Evolutionary conservation across 768 basidiomycete genomes (phyloP).

Genomic region (Brasilioporus rufonigricans): DNA sequence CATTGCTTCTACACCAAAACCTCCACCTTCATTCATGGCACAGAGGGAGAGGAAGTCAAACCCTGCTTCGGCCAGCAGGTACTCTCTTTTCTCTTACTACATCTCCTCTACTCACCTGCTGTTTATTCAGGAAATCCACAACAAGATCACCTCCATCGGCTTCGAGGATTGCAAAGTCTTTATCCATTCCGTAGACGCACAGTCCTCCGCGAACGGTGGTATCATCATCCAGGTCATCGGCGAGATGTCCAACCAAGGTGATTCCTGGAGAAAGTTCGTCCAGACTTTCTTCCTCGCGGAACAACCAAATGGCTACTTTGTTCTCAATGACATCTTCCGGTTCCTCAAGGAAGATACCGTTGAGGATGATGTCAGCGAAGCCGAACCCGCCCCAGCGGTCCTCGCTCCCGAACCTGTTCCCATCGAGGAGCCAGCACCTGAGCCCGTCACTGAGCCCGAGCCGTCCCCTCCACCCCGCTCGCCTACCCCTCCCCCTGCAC

Average conservation of each 20-base stretch:
- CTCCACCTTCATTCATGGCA: constrained; percentile 95
- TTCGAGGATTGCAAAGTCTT: constrained; percentile 98
- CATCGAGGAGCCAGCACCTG: constrained; percentile 33
- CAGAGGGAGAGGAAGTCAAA: constrained; percentile 91
- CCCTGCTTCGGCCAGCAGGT: constrained; percentile 94
- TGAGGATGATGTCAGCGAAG: constrained; percentile 68
- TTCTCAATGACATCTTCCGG: constrained; percentile 99
- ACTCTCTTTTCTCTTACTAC: constrained; percentile 23
- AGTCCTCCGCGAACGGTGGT: constrained; percentile 90
- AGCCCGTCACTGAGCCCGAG: constrained; percentile 28
- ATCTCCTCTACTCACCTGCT: constrained; percentile 3
- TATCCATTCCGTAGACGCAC: constrained; percentile 97
- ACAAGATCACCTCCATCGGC: constrained; percentile 90
- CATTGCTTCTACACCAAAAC: constrained; percentile 99
- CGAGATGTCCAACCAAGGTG: constrained; percentile 93
- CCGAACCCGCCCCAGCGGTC: constrained; percentile 36
- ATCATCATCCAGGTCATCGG: constrained; percentile 99
- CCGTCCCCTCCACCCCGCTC: constrained; percentile 33
- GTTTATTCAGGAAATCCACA: constrained; percentile 82
- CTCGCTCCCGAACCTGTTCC: constrained; percentile 36
- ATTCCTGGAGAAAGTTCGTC: constrained; percentile 96
- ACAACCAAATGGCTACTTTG: constrained; percentile 98
- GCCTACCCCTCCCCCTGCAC: constrained; percentile 28
- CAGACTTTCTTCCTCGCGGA: constrained; percentile 99
- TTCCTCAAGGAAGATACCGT: constrained; percentile 95